These are phyloP conservation scores for Fraxinus nigra DNA, from an alignment of 305 asterid species.

Conservation along the genomic window DNA sequence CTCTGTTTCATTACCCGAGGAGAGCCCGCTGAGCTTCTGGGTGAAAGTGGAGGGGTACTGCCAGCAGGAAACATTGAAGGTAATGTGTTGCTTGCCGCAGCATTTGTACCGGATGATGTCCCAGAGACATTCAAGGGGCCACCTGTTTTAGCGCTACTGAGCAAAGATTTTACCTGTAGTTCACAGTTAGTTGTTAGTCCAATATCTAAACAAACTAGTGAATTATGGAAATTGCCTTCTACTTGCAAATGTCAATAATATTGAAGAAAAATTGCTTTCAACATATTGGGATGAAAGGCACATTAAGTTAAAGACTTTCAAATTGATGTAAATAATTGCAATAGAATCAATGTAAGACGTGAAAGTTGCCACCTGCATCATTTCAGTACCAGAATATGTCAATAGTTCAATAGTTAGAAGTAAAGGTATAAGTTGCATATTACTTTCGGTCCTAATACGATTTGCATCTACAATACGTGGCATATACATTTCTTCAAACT, in stretches of 20 bases:
- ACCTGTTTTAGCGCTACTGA: slow-evolving; percentile 70
- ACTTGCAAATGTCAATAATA: slow-evolving; percentile 7
- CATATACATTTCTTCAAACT: not conserved
- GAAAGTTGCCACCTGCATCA: slow-evolving; percentile 6
- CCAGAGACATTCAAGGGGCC: slow-evolving; percentile 67
- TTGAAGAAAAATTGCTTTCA: not conserved
- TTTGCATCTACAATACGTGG: not conserved
- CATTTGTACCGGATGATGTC: slow-evolving; percentile 59
- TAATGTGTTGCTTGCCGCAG: slow-evolving; percentile 62
- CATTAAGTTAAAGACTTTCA: slow-evolving; percentile 1
- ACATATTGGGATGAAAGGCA: not conserved
- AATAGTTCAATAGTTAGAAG: not conserved
- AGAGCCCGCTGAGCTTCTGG: slow-evolving; percentile 61
- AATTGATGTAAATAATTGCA: not conserved
- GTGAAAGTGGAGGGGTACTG: slow-evolving; percentile 98
- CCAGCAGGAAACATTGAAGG: slow-evolving; percentile 99
- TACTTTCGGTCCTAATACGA: not conserved
- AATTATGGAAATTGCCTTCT: slow-evolving; percentile 3
- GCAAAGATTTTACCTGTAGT: slow-evolving; percentile 78
- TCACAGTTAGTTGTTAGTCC: slow-evolving; percentile 9
- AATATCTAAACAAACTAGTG: not conserved
- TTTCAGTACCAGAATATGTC: not conserved
- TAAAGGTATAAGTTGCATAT: not conserved
- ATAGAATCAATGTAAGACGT: not conserved
- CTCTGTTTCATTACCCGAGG: slow-evolving; percentile 44